These are phyloP conservation scores for Senna tora DNA, from an alignment of 306 rosid genomes.

Conservation along the genomic window DNA sequence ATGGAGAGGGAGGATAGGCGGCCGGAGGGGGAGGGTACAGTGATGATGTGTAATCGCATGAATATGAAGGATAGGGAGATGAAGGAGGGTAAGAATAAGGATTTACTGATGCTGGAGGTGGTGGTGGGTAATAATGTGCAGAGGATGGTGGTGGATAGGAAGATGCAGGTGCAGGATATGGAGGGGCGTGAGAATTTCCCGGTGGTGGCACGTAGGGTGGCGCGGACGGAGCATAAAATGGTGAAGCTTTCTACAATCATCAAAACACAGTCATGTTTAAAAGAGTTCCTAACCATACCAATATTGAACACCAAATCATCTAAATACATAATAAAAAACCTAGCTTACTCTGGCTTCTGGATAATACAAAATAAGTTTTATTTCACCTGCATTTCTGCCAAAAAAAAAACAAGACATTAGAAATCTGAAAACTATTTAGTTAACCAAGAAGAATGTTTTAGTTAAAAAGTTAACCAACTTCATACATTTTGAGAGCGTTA, in stretches of 20 bases:
- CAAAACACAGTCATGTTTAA: background rate
- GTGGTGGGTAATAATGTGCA: slow-evolving; percentile 8
- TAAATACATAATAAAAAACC: background rate
- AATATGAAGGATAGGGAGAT: slow-evolving; percentile 29
- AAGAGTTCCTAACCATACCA: background rate
- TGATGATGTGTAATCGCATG: background rate
- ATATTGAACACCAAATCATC: background rate
- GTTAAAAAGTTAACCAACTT: too few species aligned
- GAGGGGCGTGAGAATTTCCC: background rate
- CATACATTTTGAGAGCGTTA: too few species aligned
- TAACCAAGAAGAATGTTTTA: too few species aligned
- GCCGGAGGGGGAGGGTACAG: slow-evolving; percentile 24
- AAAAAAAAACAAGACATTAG: background rate
- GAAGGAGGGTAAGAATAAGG: background rate
- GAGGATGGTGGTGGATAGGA: slow-evolving; percentile 2
- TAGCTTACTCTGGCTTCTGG: slow-evolving; percentile 34
- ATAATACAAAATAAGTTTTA: slow-evolving; percentile 45
- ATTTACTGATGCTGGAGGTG: slow-evolving; percentile 26
- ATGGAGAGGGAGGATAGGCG: slow-evolving; percentile 42
- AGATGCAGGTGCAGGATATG: too few species aligned
- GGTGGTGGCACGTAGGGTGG: slow-evolving; percentile 54
- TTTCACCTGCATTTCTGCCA: slow-evolving; percentile 51
- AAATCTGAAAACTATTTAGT: too few species aligned
- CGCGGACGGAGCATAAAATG: slow-evolving; percentile 56
- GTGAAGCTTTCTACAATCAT: slow-evolving; percentile 14